Conservation (phyloP, 441 rosid genomes). For the Croton setiger region DNA sequence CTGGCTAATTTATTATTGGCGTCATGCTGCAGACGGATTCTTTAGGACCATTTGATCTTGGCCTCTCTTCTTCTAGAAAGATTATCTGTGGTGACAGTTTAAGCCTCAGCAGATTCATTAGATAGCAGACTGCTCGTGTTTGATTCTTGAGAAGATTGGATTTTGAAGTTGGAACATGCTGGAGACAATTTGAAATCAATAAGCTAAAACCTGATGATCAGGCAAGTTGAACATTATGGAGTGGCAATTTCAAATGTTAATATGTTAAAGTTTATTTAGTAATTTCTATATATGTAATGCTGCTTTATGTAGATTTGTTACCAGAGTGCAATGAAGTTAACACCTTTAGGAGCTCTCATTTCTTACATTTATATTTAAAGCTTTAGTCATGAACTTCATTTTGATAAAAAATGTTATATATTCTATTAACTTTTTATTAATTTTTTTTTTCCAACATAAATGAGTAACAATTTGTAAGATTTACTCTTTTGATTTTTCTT, state of each 20-base stretch:
- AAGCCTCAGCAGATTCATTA: constrained; percentile 32
- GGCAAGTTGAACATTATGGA: neutral
- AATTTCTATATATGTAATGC: too few species aligned
- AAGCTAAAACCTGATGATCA: neutral
- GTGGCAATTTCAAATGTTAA: neutral
- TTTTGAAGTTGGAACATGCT: constrained; percentile 6
- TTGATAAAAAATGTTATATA: neutral
- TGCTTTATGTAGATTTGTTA: neutral
- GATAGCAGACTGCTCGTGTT: constrained; percentile 20
- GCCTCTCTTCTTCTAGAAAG: constrained; percentile 59
- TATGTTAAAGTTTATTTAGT: neutral
- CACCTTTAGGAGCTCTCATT: neutral
- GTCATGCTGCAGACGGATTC: constrained; percentile 60
- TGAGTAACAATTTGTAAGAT: neutral
- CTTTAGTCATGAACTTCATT: neutral
- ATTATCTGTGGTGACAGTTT: constrained; percentile 39
- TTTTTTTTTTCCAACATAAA: neutral
- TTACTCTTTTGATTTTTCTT: neutral
- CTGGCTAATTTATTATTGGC: constrained; percentile 6
- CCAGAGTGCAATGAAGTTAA: neutral
- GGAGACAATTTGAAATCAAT: neutral
- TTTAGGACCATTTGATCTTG: constrained; percentile 82
- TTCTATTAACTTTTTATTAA: neutral
- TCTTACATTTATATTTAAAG: neutral
- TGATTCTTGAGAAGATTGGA: neutral